Conservation (phyloP, 257 asterid species). For the Asclepias syriaca region DNA sequence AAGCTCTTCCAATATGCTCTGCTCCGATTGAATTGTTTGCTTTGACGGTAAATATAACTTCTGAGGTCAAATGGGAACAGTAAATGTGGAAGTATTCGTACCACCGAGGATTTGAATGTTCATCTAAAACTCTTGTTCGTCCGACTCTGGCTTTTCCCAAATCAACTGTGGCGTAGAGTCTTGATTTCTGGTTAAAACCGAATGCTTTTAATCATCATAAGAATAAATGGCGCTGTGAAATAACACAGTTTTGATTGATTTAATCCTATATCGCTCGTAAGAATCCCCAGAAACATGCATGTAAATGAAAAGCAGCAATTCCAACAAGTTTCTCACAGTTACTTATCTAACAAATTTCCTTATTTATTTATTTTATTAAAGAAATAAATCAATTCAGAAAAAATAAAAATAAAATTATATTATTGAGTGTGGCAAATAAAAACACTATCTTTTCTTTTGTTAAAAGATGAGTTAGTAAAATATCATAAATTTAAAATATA, state of each 20-base stretch:
- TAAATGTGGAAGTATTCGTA: slow-evolving; percentile 37
- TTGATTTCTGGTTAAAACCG: slow-evolving; percentile 38
- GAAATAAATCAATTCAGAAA: no score
- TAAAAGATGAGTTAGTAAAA: no score
- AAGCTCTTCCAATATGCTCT: slow-evolving; percentile 37
- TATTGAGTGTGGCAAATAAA: no score
- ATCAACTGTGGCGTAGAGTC: slow-evolving; percentile 57
- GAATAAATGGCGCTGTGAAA: background rate
- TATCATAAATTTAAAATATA: no score
- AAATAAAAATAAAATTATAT: no score
- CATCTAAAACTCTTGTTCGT: slow-evolving; percentile 30
- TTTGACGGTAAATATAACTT: slow-evolving; percentile 34
- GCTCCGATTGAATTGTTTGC: slow-evolving; percentile 31
- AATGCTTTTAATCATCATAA: slow-evolving; percentile 6
- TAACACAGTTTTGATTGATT: background rate
- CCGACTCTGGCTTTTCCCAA: slow-evolving; percentile 56
- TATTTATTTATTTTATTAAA: no score
- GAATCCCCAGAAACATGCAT: no score
- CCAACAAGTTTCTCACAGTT: no score
- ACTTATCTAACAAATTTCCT: no score
- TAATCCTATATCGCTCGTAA: no score
- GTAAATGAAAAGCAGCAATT: no score
- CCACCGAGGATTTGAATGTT: slow-evolving; percentile 31
- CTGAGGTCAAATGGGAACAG: slow-evolving; percentile 33
- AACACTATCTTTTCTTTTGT: no score